Base-by-base conservation (phyloP, 2,329 filamentous ascomycete genomes). In the Penicillium italicum region DNA sequence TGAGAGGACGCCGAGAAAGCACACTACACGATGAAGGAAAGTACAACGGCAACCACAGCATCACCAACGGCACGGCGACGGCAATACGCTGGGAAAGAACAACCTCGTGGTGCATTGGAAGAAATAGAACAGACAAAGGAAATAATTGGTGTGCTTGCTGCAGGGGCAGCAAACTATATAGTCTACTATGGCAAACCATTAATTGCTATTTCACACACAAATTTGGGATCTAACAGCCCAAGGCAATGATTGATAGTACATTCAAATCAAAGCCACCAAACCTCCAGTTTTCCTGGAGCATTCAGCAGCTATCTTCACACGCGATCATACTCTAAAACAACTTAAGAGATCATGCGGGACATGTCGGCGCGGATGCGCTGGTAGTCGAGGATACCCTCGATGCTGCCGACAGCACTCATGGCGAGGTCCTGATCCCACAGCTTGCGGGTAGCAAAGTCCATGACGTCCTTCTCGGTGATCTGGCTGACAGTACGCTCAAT, bases 371-470 rank as follows among this genome's bases (percentile, higher is more conserved):
- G 83, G 66, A 79, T 75, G 58, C 76, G 71, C 63, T 76, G 69
- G 69, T 77, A 77, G 68, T 77, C 82, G 60, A 86, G 74, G 64
- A 87, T 74, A 73, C 86, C 93, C 84, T 97, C 94, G 72, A 97
- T 91, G 79, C 85, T 87, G 66, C 94, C 94, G 64, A 97, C 90
- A 33, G 93, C 94, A 74, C 87, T 92, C 75, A 99, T 84, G 70
- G 94, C 94, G 69, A 99, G 82, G 75, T 99, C 94, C 79, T 93
- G 89, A 79, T 99, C 94, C 94, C 94, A 99, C 59, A 99, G 81
- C 81, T 94, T 96, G 77, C 86, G 86, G 82, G 90, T 88, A 70
- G 93, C 93, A 74, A 97, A 99, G 70, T 89, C 86, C 90, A 97
- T 97, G 63, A 99, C 90, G 70, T 97, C 91, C 83, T 95, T 95